Conservation (phyloP, 2,329 filamentous ascomycete species). For the Blastomyces silverae region DNA sequence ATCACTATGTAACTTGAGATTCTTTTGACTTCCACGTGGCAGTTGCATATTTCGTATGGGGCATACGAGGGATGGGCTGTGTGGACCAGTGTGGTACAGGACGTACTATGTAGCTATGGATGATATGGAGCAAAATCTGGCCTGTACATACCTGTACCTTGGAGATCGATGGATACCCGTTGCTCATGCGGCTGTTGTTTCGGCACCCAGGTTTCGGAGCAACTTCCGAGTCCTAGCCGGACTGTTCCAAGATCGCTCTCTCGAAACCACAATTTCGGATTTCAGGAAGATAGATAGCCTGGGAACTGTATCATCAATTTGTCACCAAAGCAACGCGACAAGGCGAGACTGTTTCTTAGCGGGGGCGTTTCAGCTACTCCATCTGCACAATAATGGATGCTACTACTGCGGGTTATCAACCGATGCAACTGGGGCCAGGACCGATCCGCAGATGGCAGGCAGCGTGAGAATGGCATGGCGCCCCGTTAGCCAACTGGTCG, state of each 20-base stretch:
- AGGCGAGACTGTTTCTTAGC: not conserved
- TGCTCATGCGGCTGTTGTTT: not conserved
- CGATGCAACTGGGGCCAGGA: not conserved
- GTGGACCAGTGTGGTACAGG: no score
- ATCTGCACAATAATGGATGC: not conserved
- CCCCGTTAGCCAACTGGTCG: not conserved
- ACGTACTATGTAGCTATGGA: no score
- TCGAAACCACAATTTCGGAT: not conserved
- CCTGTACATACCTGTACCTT: not conserved
- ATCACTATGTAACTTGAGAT: not conserved
- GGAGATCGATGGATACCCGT: not conserved
- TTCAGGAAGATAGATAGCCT: no score
- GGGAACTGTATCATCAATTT: not conserved
- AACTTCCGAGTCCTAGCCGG: not conserved
- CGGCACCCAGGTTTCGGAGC: not conserved
- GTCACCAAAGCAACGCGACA: not conserved
- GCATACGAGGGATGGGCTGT: not conserved
- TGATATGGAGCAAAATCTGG: no score
- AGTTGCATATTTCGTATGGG: not conserved
- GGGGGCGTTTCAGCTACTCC: not conserved
- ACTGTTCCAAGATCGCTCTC: no score
- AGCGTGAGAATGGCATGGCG: not conserved
- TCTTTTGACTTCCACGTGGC: not conserved
- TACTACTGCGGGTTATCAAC: not conserved
- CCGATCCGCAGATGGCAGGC: not conserved